A percentile compares a stretch with the other conserved stretches of the same genome.
These are phyloP conservation scores for Penicillium chermesinum DNA, from an alignment of 495 filamentous ascomycete species.

Conservation along the genomic window DNA sequence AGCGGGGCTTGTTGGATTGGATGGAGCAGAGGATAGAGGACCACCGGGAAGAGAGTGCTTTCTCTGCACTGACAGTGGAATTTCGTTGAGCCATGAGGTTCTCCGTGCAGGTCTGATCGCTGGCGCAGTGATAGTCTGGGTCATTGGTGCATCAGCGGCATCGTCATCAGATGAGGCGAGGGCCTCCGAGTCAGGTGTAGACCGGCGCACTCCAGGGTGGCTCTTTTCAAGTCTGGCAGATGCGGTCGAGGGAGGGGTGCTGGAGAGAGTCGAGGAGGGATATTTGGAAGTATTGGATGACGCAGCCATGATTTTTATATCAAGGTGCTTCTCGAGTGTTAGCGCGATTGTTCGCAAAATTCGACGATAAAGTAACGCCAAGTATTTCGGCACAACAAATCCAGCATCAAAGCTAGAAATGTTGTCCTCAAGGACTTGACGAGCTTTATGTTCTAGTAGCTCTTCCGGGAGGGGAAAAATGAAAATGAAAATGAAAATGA, in stretches of 20 bases:
- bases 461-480: too few relatives aligned
- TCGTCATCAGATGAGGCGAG: constrained; percentile 92
- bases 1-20: constrained; percentile 69
- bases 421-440: too few relatives aligned
- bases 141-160: constrained; percentile 45
- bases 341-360: neutral
- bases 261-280: constrained; percentile 18
- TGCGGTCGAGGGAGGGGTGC: constrained; percentile 40
- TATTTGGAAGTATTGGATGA: constrained; percentile 24
- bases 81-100: constrained; percentile 52
- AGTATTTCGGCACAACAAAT: too few relatives aligned
- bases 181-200: constrained; percentile 90
- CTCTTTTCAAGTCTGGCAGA: constrained; percentile 67
- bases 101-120: constrained; percentile 42
- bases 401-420: too few relatives aligned
- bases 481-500: too few relatives aligned
- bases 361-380: too few relatives aligned
- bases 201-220: constrained; percentile 60
- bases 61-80: constrained; percentile 39
- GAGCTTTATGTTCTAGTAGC: too few relatives aligned
- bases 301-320: constrained; percentile 30
- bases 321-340: neutral
- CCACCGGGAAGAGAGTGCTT: constrained; percentile 47
- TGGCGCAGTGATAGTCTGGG: constrained; percentile 31
- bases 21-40: constrained; percentile 69